Conservation (phyloP, 192 early-diverging fungal species). For the Podila clonocystis region DNA sequence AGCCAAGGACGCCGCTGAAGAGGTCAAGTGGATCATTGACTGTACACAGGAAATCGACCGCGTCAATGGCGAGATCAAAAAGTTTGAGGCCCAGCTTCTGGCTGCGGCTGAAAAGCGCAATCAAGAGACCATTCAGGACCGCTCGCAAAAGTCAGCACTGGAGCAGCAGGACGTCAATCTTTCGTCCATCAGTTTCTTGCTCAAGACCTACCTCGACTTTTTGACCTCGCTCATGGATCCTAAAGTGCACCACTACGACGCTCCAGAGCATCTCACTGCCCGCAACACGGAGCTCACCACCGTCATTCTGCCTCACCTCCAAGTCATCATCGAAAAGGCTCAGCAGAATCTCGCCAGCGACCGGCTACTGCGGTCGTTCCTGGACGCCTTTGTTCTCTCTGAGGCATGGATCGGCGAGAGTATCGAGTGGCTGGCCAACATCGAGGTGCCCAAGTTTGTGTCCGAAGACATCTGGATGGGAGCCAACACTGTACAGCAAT, state of each 20-base stretch:
- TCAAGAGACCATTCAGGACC: constrained; percentile 34
- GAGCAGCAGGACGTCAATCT: constrained; percentile 49
- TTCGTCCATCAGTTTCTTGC: constrained; percentile 42
- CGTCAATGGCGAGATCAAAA: constrained; percentile 41
- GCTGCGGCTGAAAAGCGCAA: constrained; percentile 35
- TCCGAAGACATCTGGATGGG: constrained; percentile 35
- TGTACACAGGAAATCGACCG: constrained; percentile 47
- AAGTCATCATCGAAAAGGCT: constrained; percentile 36
- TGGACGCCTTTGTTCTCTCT: constrained; percentile 34
- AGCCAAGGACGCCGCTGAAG: constrained; percentile 36
- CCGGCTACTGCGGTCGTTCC: constrained; percentile 29
- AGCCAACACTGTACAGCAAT: constrained; percentile 26
- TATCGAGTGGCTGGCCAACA: constrained; percentile 42
- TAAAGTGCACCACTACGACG: constrained; percentile 48
- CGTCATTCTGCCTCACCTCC: constrained; percentile 31
- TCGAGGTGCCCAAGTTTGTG: constrained; percentile 29
- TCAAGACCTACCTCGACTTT: constrained; percentile 48
- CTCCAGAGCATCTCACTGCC: constrained; percentile 36
- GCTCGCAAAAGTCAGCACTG: constrained; percentile 24
- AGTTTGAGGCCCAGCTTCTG: constrained; percentile 37
- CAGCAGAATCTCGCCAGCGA: constrained; percentile 41
- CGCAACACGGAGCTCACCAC: constrained; percentile 44
- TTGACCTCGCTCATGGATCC: constrained; percentile 50
- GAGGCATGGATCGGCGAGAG: constrained; percentile 52
- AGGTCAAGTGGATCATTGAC: constrained; percentile 50